Evolutionary conservation across 1,284 basidiomycete species (phyloP).

Genomic region (Inonotus obliquus): DNA sequence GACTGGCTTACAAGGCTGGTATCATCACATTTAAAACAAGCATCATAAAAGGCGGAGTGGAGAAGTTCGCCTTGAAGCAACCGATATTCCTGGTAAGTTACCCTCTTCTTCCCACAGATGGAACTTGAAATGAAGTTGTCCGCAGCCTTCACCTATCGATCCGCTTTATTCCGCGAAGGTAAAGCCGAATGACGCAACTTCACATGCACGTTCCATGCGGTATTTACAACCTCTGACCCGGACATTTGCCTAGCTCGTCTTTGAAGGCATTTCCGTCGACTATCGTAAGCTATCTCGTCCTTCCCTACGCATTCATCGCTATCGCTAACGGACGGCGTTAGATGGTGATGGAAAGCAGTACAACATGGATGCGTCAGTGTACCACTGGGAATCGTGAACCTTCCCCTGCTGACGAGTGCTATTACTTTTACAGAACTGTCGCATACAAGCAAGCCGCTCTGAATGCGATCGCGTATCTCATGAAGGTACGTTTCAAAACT

Average conservation of each 20-base stretch:
- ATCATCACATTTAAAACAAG: slow-evolving; percentile 70
- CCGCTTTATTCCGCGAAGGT: slow-evolving; percentile 69
- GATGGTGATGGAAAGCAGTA: slow-evolving; percentile 73
- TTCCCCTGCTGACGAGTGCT: neutral
- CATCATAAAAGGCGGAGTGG: slow-evolving; percentile 72
- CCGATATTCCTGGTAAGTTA: slow-evolving; percentile 64
- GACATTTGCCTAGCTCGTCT: slow-evolving; percentile 46
- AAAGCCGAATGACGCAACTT: neutral
- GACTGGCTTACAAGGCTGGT: slow-evolving; percentile 48
- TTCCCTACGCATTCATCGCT: too few relatives aligned
- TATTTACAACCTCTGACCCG: neutral
- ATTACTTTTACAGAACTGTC: slow-evolving; percentile 43
- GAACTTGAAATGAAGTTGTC: neutral
- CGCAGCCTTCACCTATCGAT: slow-evolving; percentile 67
- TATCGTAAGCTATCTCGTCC: slow-evolving; percentile 44
- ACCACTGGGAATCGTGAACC: neutral
- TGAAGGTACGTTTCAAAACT: slow-evolving; percentile 44
- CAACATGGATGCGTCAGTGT: slow-evolving; percentile 68
- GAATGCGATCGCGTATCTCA: slow-evolving; percentile 71
- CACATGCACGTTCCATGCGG: neutral
- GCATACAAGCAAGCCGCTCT: slow-evolving; percentile 78
- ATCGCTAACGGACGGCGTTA: slow-evolving; percentile 22
- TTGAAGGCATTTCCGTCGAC: slow-evolving; percentile 73
- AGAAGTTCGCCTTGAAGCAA: slow-evolving; percentile 70
- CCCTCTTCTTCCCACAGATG: neutral